Evolutionary conservation across 352 stramenopile genomes (phyloP).

Genomic region (Pythium pyrilobum): DNA sequence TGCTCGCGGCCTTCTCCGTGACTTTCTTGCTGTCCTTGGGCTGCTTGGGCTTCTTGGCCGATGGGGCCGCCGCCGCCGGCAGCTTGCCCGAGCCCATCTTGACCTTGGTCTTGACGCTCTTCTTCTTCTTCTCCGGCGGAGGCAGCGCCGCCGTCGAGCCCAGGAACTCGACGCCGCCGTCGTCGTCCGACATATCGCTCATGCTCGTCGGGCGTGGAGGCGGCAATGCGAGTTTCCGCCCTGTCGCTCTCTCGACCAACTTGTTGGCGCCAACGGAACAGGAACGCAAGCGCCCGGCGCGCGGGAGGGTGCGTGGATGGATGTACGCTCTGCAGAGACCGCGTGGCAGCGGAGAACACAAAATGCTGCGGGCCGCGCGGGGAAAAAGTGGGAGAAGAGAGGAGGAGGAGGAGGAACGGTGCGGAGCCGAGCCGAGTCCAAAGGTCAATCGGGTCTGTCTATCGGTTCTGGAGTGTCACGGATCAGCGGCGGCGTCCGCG

Average conservation of each 20-base stretch:
- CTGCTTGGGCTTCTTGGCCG: constrained; percentile 7
- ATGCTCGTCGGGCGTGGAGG: constrained; percentile 7
- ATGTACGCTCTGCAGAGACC: too few relatives aligned
- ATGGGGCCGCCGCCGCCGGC: not conserved
- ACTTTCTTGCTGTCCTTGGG: not conserved
- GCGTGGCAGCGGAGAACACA: not conserved
- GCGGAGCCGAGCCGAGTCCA: not conserved
- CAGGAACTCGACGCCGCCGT: constrained; percentile 19
- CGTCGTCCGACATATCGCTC: constrained; percentile 23
- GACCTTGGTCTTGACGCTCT: constrained; percentile 14
- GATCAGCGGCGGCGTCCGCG: constrained; percentile 6
- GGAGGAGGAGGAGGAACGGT: constrained; percentile 16
- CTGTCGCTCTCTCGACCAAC: too few relatives aligned
- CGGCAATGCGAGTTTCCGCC: too few relatives aligned
- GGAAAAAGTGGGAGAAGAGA: too few relatives aligned
- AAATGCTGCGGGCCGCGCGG: not conserved
- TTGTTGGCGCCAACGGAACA: not conserved
- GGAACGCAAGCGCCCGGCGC: not conserved
- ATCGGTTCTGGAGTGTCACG: not conserved
- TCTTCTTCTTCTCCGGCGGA: constrained; percentile 2
- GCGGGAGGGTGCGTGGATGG: too few relatives aligned
- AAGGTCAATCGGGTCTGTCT: constrained; percentile 6
- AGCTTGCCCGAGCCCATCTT: constrained; percentile 15
- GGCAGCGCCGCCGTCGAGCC: constrained; percentile 4
- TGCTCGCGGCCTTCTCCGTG: not conserved